Conservation (phyloP, 164 flowering plant genomes). For the Houttuynia cordata region DNA sequence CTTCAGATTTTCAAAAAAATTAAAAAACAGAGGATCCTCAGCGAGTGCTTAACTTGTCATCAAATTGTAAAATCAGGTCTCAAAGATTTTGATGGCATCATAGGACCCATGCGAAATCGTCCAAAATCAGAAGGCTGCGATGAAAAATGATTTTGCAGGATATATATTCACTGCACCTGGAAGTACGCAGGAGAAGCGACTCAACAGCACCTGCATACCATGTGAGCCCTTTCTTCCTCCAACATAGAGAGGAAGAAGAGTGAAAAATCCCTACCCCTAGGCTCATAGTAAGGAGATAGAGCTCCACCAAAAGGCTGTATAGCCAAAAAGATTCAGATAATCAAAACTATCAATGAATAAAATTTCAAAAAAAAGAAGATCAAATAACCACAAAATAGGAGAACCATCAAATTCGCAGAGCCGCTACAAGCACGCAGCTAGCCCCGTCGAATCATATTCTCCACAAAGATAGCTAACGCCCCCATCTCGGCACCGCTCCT, state of each 20-base stretch:
- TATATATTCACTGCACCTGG: background rate
- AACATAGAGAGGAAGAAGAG: background rate
- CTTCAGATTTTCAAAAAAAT: too few relatives aligned
- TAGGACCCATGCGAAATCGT: background rate
- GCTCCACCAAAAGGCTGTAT: constrained; percentile 1
- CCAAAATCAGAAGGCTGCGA: too few relatives aligned
- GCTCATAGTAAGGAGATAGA: background rate
- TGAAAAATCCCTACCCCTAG: background rate
- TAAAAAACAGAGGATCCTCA: background rate
- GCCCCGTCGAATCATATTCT: background rate
- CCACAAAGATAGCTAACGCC: too few relatives aligned
- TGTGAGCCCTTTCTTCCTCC: background rate
- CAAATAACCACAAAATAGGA: background rate
- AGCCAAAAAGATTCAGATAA: too few relatives aligned
- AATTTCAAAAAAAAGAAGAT: too few relatives aligned
- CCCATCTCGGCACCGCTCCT: too few relatives aligned
- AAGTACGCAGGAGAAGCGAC: background rate
- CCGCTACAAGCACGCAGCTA: background rate
- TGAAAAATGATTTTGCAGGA: background rate
- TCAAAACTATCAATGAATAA: background rate
- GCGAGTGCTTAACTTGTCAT: background rate
- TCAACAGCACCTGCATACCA: background rate
- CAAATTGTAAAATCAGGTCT: constrained; percentile 2
- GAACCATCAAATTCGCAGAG: background rate
- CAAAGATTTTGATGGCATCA: constrained; percentile 1